A percentile compares a stretch with the other conserved stretches of the same genome.
These are phyloP conservation scores for Daedaleopsis sinensis DNA, from an alignment of 768 basidiomycete species.

Conservation along the genomic window DNA sequence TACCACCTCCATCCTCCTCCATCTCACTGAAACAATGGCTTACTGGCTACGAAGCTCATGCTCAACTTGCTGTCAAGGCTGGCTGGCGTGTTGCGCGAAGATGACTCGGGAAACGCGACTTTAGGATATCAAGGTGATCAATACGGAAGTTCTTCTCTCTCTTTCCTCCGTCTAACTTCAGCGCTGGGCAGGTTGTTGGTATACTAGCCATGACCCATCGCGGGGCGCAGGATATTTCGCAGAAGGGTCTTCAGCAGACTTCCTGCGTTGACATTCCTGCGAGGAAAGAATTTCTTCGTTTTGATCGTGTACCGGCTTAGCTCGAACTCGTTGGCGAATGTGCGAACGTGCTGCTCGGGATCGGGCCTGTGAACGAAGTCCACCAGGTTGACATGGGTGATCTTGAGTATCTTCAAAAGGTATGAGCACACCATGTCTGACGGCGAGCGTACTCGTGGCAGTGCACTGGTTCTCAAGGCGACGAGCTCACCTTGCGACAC, in stretches of 20 bases:
- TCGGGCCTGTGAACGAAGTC: conserved; percentile 31
- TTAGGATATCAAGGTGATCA: too few species aligned
- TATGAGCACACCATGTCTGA: not conserved
- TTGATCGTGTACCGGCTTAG: conserved; percentile 29
- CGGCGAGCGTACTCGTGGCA: not conserved
- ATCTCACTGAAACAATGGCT: too few species aligned
- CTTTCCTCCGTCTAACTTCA: too few species aligned
- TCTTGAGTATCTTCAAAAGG: conserved; percentile 24
- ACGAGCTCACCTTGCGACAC: conserved; percentile 14
- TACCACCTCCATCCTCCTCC: too few species aligned
- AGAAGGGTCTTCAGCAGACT: conserved; percentile 34
- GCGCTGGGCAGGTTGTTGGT: too few species aligned
- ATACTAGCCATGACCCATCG: too few species aligned
- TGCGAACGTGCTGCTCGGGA: conserved; percentile 18
- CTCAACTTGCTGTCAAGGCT: too few species aligned
- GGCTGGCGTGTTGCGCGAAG: too few species aligned
- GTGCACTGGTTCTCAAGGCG: not conserved
- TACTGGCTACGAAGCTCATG: too few species aligned
- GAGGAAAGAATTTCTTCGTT: conserved; percentile 31
- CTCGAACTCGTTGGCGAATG: conserved; percentile 25
- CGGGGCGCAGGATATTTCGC: conserved; percentile 24
- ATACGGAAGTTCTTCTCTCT: too few species aligned
- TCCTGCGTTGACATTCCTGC: conserved; percentile 30
- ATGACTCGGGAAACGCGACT: too few species aligned
- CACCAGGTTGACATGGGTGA: conserved; percentile 35